Evolutionary conservation across 2,329 filamentous ascomycete genomes (phyloP).

Genomic region (Lecanosticta acicola): DNA sequence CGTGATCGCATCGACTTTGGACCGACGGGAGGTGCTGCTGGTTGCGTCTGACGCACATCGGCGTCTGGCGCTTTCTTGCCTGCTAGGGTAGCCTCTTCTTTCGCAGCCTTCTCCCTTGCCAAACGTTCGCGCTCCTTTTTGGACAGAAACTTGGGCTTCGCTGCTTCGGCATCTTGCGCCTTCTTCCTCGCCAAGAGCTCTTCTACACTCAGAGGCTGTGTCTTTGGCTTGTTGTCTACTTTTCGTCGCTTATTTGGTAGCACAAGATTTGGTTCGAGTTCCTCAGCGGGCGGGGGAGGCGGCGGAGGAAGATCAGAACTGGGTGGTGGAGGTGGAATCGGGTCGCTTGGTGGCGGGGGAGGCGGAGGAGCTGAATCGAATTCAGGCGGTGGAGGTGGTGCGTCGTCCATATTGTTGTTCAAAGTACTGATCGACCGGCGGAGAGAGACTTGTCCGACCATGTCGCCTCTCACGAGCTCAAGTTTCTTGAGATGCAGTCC

Average conservation of each 20-base stretch:
- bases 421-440: neutral
- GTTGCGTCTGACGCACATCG: conserved; percentile 2
- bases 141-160: conserved; percentile 82
- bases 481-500: neutral
- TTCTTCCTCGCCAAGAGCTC: conserved; percentile 80
- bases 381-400: conserved; percentile 1
- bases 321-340: conserved; percentile 6
- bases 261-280: conserved; percentile 2
- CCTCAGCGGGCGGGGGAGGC: conserved; percentile 3
- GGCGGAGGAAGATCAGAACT: conserved; percentile 3
- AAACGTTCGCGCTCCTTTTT: conserved; percentile 76
- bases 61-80: neutral
- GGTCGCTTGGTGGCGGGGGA: conserved; percentile 5
- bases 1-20: conserved; percentile 61
- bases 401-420: conserved; percentile 1
- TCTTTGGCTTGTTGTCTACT: conserved; percentile 40
- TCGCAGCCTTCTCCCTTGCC: conserved; percentile 63
- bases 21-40: conserved; percentile 53
- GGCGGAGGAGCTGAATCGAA: neutral
- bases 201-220: conserved; percentile 69
- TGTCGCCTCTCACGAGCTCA: too few relatives aligned
- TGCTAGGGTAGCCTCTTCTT: conserved; percentile 23
- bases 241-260: conserved; percentile 41
- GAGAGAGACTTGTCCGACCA: neutral
- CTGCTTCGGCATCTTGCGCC: conserved; percentile 73